Percentiles rank a stretch among this genome's conserved stretches.
These are phyloP conservation scores for Colletotrichum shisoi DNA, from an alignment of 2,329 filamentous ascomycete genomes.

Conservation along the genomic window DNA sequence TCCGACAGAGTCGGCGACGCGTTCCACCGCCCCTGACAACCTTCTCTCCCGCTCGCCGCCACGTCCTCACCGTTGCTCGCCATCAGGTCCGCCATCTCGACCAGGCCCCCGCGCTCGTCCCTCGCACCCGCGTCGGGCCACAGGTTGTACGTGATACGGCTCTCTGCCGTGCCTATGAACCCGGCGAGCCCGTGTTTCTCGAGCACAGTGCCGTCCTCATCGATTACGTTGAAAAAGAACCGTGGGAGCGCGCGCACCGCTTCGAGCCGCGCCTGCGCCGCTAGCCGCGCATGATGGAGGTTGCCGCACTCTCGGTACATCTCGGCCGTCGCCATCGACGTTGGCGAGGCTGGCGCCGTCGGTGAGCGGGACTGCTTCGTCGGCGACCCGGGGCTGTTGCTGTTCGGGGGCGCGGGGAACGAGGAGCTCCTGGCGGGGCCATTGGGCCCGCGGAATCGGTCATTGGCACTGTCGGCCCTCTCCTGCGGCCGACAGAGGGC, in stretches of 20 bases:
- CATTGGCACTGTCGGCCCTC: constrained; percentile 60
- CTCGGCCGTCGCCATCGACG: constrained; percentile 39
- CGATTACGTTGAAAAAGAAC: constrained; percentile 66
- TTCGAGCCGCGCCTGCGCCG: constrained; percentile 72
- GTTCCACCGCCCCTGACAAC: constrained; percentile 60
- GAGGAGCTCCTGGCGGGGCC: constrained; percentile 23
- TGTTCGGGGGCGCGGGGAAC: constrained; percentile 40
- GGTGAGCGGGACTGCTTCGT: constrained; percentile 49
- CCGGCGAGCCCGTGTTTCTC: constrained; percentile 65
- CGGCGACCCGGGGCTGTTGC: constrained; percentile 42
- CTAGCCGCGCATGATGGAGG: constrained; percentile 62
- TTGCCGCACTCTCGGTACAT: constrained; percentile 52
- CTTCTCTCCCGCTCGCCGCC: constrained; percentile 47
- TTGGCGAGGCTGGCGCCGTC: constrained; percentile 47
- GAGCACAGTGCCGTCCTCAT: constrained; percentile 59
- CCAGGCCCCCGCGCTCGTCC: constrained; percentile 65
- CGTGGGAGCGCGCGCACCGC: constrained; percentile 61
- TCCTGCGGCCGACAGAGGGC: constrained; percentile 70
- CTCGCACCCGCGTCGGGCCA: constrained; percentile 63
- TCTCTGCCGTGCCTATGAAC: constrained; percentile 68
- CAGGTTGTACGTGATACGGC: constrained; percentile 68
- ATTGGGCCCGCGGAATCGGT: constrained; percentile 53
- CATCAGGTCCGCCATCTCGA: constrained; percentile 61
- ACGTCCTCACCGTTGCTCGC: constrained; percentile 57
- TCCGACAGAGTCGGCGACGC: constrained; percentile 50